Base-by-base conservation (phyloP, 768 basidiomycete genomes). In the Mycena albidolilacea region DNA sequence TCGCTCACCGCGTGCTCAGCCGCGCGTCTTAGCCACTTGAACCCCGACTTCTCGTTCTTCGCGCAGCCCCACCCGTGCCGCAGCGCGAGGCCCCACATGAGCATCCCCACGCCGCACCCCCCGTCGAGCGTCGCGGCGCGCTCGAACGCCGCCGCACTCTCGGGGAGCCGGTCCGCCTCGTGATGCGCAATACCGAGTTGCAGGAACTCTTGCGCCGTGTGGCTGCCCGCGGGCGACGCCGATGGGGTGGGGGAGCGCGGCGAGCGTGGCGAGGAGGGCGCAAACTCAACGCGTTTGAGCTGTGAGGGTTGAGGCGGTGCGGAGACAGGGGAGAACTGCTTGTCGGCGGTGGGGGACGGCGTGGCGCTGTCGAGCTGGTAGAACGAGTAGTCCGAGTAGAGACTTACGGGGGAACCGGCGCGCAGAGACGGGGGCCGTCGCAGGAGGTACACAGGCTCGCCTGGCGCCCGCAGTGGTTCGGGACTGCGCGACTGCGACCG, bases 1-100 rank as follows among this genome's bases (percentile, higher is more conserved):
- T 96, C 93, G 15, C 85, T 89, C 35, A 96, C 91, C 7, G 95
- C 95, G 61, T 84, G 83, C 81, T 97, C 95, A 9, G 95, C 95
- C 5, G 96, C 96, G 71, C 89, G 89, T 71, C 90, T 87, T 74
- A 97, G 82, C 94, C 95, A 97, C 78, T 88, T 89, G 82, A 97
- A 97, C 10, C 90, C 96, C 48, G 85, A 82, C 80, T 87, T 90
- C 81, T 96, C 95, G 77, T 95, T 90, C 87, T 93, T 92, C 79
- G 87, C 83, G 75, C 91, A 91, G 3, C 96, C 96, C 96, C 96
- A 97, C 2, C 95, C 96, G 79, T 96, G 94, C 64, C 96, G 85
- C 77, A 96, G 83, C 39, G 95, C 86, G 52, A 97, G 83, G 0
- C 96, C 96, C 89, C 93, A 97, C 94, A 97, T 95, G 71, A 97